Percentiles rank a stretch among this genome's conserved stretches.
Conservation (phyloP, 2,329 filamentous ascomycete genomes). For the Hymenoscyphus fructigenus region DNA sequence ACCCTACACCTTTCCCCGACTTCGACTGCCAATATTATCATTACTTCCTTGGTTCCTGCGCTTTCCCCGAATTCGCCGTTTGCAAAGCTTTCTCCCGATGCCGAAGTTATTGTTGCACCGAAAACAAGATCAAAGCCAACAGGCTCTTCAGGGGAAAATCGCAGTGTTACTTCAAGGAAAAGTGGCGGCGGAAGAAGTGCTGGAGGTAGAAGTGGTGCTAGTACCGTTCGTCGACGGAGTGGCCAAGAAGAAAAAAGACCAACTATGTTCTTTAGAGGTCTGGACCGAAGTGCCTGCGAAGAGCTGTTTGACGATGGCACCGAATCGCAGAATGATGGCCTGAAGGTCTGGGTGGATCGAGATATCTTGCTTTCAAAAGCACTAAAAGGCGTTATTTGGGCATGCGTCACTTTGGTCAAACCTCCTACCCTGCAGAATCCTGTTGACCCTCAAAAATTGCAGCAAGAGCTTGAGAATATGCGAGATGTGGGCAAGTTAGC, state of each 20-base stretch:
- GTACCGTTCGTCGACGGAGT: conserved; percentile 62
- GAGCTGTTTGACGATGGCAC: conserved; percentile 73
- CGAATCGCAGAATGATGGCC: conserved; percentile 52
- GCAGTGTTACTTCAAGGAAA: conserved; percentile 78
- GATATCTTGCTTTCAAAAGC: conserved; percentile 71
- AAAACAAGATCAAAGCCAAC: conserved; percentile 76
- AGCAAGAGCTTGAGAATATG: conserved; percentile 64
- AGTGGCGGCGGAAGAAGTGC: conserved; percentile 70
- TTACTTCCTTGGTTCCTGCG: conserved; percentile 78
- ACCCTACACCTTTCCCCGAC: conserved; percentile 93
- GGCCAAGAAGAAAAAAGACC: conserved; percentile 66
- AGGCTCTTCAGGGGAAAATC: conserved; percentile 67
- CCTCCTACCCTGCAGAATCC: conserved; percentile 74
- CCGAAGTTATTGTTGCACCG: conserved; percentile 94
- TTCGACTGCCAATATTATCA: conserved; percentile 86
- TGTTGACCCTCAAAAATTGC: conserved; percentile 65
- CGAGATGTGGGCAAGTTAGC: conserved; percentile 57
- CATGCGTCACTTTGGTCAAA: conserved; percentile 80
- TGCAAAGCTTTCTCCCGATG: conserved; percentile 88
- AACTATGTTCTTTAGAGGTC: conserved; percentile 73
- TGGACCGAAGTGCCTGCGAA: conserved; percentile 67
- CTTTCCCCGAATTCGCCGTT: conserved; percentile 70
- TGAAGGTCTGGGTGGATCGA: conserved; percentile 82
- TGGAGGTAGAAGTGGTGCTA: conserved; percentile 67
- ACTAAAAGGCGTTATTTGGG: conserved; percentile 75